Evolutionary conservation across 345 rosid species (phyloP).

Genomic region (Eucalyptus rudis): DNA sequence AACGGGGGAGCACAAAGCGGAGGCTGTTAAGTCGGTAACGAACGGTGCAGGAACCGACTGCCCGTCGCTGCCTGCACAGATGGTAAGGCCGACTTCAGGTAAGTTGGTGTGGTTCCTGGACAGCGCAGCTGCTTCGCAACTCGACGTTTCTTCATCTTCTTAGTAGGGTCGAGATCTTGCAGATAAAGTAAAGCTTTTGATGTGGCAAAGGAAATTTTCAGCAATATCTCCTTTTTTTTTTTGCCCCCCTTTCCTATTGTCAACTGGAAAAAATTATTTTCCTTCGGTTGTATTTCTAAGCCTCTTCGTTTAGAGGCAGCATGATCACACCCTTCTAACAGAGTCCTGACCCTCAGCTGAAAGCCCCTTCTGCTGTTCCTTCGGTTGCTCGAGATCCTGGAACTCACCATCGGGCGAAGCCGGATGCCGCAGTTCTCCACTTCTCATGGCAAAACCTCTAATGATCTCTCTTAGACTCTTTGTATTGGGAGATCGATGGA

Average conservation of each 20-base stretch:
- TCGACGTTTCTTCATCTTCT: conserved; percentile 3
- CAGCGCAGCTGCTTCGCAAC: conserved; percentile 63
- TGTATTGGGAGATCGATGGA: background rate
- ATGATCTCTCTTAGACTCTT: background rate
- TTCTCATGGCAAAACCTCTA: background rate
- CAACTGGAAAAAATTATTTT: background rate
- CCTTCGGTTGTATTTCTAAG: background rate
- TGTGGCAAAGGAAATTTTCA: background rate
- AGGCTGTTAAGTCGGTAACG: conserved; percentile 46
- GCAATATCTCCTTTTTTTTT: background rate
- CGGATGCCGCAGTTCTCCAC: background rate
- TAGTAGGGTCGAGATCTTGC: background rate
- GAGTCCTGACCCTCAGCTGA: background rate
- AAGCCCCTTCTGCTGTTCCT: background rate
- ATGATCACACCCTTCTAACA: background rate
- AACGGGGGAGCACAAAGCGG: conserved; percentile 66
- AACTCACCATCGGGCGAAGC: background rate
- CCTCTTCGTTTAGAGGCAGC: background rate
- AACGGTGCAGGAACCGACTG: conserved; percentile 15
- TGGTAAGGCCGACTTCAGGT: conserved; percentile 56
- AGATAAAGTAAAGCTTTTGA: background rate
- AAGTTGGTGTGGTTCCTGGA: conserved; percentile 85
- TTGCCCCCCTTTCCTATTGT: background rate
- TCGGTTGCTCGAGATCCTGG: background rate
- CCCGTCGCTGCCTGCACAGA: conserved; percentile 47